phyloP scores from a whole-genome alignment of 441 rosid species.

The Adansonia rubrostipa region DNA sequence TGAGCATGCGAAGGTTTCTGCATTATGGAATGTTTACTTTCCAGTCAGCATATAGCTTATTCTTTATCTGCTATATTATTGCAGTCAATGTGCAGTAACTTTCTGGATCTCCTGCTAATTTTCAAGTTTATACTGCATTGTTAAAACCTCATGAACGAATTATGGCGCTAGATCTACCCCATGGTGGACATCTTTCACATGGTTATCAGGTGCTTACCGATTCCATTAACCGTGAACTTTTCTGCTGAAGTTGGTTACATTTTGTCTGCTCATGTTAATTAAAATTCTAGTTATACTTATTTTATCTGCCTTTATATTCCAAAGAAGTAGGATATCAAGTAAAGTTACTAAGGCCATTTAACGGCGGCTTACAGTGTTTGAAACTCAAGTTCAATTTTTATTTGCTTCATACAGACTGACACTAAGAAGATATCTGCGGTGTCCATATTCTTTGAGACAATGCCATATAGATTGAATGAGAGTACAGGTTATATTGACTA shows the following conservation, averaged over 20 bases:
- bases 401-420: slow-evolving; percentile 67
- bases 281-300: neutral
- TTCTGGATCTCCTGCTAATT: slow-evolving; percentile 97
- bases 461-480: slow-evolving; percentile 95
- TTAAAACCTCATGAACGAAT: slow-evolving; percentile 96
- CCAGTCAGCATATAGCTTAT: slow-evolving; percentile 29
- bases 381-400: slow-evolving; percentile 16
- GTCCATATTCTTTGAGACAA: slow-evolving; percentile 91
- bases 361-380: slow-evolving; percentile 3
- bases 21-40: neutral
- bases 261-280: neutral
- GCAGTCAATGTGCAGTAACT: slow-evolving; percentile 95
- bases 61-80: slow-evolving; percentile 29
- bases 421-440: slow-evolving; percentile 98
- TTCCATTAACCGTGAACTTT: slow-evolving; percentile 18
- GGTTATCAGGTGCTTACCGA: slow-evolving; percentile 82
- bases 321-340: neutral
- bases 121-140: slow-evolving; percentile 91
- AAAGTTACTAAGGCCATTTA: slow-evolving; percentile 8
- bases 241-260: slow-evolving; percentile 17
- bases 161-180: slow-evolving; percentile 98
- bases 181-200: slow-evolving; percentile 99
- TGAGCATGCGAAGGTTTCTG: neutral
- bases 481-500: slow-evolving; percentile 89
- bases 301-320: neutral